Percentiles rank a stretch among this genome's conserved stretches.
Evolutionary conservation across 2,329 filamentous ascomycete species (phyloP).

Genomic region (Catunica adiposa): DNA sequence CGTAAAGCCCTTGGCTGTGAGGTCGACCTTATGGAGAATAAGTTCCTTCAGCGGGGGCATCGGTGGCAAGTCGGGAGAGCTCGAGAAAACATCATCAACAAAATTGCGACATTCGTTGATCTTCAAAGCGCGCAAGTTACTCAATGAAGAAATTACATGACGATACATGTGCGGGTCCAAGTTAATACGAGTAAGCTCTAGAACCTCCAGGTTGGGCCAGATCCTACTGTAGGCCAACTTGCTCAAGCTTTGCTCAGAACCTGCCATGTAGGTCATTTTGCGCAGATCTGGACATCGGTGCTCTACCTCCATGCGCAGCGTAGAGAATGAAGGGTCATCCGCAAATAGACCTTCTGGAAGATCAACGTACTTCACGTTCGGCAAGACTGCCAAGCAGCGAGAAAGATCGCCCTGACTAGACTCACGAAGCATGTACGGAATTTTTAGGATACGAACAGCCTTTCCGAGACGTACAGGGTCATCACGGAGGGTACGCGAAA

Average conservation of each 20-base stretch:
- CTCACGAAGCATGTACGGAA: constrained; percentile 89
- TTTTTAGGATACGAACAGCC: constrained; percentile 64
- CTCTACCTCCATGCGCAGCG: constrained; percentile 70
- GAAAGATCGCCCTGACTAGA: constrained; percentile 71
- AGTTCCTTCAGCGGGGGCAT: constrained; percentile 63
- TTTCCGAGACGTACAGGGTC: constrained; percentile 51
- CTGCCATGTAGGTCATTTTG: constrained; percentile 73
- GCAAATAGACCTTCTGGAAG: constrained; percentile 75
- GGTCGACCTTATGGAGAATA: constrained; percentile 51
- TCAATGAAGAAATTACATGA: constrained; percentile 51
- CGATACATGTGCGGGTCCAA: constrained; percentile 57
- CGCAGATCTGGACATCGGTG: constrained; percentile 66
- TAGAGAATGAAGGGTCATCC: constrained; percentile 59
- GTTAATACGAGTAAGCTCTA: constrained; percentile 52
- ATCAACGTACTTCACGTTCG: constrained; percentile 77
- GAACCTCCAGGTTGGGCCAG: constrained; percentile 55
- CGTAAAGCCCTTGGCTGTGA: constrained; percentile 56
- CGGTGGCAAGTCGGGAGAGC: constrained; percentile 47
- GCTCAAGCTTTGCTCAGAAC: constrained; percentile 63
- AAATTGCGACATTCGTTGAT: constrained; percentile 53
- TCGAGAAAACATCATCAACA: constrained; percentile 59
- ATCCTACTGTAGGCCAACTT: constrained; percentile 45
- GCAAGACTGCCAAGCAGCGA: constrained; percentile 66
- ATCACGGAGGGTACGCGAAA: constrained; percentile 69
- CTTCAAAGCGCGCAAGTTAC: constrained; percentile 55